phyloP scores from a whole-genome alignment of 352 stramenopile genomes.

The Phytophthora hybrid region DNA sequence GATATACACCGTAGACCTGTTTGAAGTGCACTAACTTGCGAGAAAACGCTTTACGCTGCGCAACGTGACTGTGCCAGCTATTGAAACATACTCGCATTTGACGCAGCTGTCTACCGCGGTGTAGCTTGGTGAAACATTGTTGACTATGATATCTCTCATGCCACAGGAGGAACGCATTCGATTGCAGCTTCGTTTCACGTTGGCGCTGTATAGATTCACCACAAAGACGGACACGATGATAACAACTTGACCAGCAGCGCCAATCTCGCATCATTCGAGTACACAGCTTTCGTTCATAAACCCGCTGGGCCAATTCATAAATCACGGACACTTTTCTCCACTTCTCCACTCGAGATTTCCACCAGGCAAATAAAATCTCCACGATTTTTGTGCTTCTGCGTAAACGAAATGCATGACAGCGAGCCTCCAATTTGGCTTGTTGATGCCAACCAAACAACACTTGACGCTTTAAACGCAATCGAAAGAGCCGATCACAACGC shows the following conservation, averaged over 20 bases:
- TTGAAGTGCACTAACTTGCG: slow-evolving; percentile 52
- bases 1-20: slow-evolving; percentile 45
- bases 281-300: slow-evolving; percentile 32
- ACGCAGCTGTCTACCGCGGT: slow-evolving; percentile 4
- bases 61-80: slow-evolving; percentile 26
- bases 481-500: slow-evolving; percentile 13
- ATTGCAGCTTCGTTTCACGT: slow-evolving; percentile 14
- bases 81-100: slow-evolving; percentile 11
- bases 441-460: slow-evolving; percentile 27
- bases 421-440: slow-evolving; percentile 14
- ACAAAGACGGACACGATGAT: slow-evolving; percentile 14
- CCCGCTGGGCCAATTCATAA: slow-evolving; percentile 25
- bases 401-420: slow-evolving; percentile 1
- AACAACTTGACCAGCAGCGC: slow-evolving; percentile 14
- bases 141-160: slow-evolving; percentile 6
- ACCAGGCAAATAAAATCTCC: slow-evolving; percentile 21
- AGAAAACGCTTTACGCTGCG: slow-evolving; percentile 22
- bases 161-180: slow-evolving; percentile 25
- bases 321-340: slow-evolving; percentile 40
- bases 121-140: slow-evolving; percentile 16
- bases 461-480: slow-evolving; percentile 18
- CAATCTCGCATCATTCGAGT: slow-evolving; percentile 33
- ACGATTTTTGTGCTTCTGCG: slow-evolving; percentile 4
- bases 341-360: slow-evolving; percentile 32
- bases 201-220: slow-evolving; percentile 18